A percentile compares a stretch with the other conserved stretches of the same genome.
These are phyloP conservation scores for Aspergillus candidus DNA, from an alignment of 2,329 filamentous ascomycete genomes.

Conservation along the genomic window DNA sequence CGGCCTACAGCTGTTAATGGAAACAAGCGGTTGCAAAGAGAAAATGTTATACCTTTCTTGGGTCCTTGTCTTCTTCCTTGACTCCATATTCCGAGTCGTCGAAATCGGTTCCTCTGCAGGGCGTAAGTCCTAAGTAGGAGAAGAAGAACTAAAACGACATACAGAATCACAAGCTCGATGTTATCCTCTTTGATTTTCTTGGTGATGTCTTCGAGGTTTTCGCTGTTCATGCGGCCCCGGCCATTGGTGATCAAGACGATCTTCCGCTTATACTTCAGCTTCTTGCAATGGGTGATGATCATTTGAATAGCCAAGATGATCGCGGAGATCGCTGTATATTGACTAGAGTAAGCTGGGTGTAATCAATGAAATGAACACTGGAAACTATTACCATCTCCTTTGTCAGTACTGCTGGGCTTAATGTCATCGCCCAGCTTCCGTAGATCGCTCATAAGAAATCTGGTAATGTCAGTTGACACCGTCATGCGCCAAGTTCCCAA, in stretches of 20 bases:
- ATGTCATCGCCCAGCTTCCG: constrained; percentile 58
- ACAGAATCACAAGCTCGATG: constrained; percentile 77
- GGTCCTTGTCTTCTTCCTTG: constrained; percentile 81
- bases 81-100: constrained; percentile 84
- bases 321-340: constrained; percentile 61
- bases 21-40: constrained; percentile 1
- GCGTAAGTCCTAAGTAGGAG: constrained; percentile 19
- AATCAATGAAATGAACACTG: not conserved
- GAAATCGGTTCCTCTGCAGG: constrained; percentile 75
- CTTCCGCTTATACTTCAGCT: constrained; percentile 71
- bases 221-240: constrained; percentile 63
- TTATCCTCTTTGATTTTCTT: constrained; percentile 66
- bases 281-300: constrained; percentile 73
- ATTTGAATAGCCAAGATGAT: constrained; percentile 80
- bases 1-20: constrained; percentile 39
- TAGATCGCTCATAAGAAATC: constrained; percentile 62
- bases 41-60: constrained; percentile 52
- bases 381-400: constrained; percentile 59
- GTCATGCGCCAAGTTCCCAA: constrained; percentile 2
- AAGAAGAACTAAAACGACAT: constrained; percentile 31
- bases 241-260: constrained; percentile 86
- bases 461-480: constrained; percentile 17
- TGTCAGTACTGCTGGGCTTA: constrained; percentile 59
- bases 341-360: constrained; percentile 12
- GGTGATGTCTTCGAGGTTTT: constrained; percentile 64